phyloP scores from a whole-genome alignment of 495 filamentous ascomycete genomes.

The Penicillium egyptiacum region DNA sequence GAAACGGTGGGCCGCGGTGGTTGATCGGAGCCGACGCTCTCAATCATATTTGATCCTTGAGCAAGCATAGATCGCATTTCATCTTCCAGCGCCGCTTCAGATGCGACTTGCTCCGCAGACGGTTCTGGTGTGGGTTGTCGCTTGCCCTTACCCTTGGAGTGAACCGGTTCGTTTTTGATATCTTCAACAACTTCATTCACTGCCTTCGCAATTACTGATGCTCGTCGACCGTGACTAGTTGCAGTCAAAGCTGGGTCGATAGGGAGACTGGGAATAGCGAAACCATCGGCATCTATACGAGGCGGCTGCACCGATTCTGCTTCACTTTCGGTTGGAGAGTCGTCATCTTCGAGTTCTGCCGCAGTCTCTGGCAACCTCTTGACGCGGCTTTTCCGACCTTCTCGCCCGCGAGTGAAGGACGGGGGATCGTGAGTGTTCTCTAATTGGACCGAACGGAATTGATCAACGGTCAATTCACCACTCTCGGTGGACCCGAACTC shows the following conservation, averaged over 20 bases:
- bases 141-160: conserved; percentile 35
- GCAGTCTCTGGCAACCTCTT: conserved; percentile 50
- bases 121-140: conserved; percentile 33
- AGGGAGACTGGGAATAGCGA: conserved; percentile 48
- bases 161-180: conserved; percentile 17
- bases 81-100: conserved; percentile 45
- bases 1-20: conserved; percentile 28
- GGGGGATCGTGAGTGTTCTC: conserved; percentile 77
- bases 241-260: conserved; percentile 46
- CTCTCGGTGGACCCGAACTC: conserved; percentile 85
- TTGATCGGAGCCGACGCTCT: conserved; percentile 29
- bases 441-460: conserved; percentile 72
- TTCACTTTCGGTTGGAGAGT: conserved; percentile 25
- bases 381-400: conserved; percentile 43
- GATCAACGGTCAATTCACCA: conserved; percentile 76
- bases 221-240: conserved; percentile 18
- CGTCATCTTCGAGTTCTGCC: conserved; percentile 44
- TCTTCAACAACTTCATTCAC: conserved; percentile 30
- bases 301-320: conserved; percentile 27
- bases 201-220: conserved; percentile 22
- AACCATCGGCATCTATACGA: conserved; percentile 49
- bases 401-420: conserved; percentile 66
- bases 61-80: conserved; percentile 43
- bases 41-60: conserved; percentile 42
- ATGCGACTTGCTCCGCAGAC: conserved; percentile 41